Evolutionary conservation across 1,139 yeast genomes (phyloP).

Genomic region (Taiozyma onychis): DNA sequence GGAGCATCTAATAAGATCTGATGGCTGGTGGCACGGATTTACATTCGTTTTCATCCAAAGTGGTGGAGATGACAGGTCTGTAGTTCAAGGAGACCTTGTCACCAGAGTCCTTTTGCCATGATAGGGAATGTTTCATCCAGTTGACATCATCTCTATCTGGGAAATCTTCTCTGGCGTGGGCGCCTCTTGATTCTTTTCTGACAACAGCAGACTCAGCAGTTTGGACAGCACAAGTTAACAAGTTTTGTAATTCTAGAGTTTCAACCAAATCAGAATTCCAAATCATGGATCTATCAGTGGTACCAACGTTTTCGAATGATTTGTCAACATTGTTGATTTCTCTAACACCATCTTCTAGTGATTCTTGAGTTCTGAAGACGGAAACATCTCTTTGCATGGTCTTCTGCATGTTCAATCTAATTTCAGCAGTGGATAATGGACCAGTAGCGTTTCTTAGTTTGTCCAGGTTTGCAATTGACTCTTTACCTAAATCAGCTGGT

Average conservation of each 20-base stretch:
- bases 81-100: constrained; percentile 71
- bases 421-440: constrained; percentile 73
- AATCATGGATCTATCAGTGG: constrained; percentile 95
- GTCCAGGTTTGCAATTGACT: constrained; percentile 88
- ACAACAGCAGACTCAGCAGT: constrained; percentile 93
- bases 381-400: constrained; percentile 97
- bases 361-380: constrained; percentile 91
- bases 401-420: constrained; percentile 89
- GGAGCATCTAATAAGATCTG: constrained; percentile 65
- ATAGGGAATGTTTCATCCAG: constrained; percentile 98
- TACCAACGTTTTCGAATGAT: constrained; percentile 67
- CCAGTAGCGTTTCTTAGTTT: constrained; percentile 82
- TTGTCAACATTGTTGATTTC: constrained; percentile 74
- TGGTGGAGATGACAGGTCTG: constrained; percentile 78
- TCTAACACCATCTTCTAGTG: constrained; percentile 87
- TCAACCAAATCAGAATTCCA: constrained; percentile 98
- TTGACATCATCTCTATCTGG: constrained; percentile 92
- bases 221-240: constrained; percentile 95
- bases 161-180: constrained; percentile 97
- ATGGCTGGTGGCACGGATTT: constrained; percentile 95
- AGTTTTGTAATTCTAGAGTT: constrained; percentile 92
- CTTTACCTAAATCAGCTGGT: constrained; percentile 82
- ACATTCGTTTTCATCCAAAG: constrained; percentile 90
- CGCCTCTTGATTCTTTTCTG: constrained; percentile 98
- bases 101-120: constrained; percentile 79